phyloP scores from a whole-genome alignment of 2,329 filamentous ascomycete genomes.

The Magnaporthiopsis incrustans region DNA sequence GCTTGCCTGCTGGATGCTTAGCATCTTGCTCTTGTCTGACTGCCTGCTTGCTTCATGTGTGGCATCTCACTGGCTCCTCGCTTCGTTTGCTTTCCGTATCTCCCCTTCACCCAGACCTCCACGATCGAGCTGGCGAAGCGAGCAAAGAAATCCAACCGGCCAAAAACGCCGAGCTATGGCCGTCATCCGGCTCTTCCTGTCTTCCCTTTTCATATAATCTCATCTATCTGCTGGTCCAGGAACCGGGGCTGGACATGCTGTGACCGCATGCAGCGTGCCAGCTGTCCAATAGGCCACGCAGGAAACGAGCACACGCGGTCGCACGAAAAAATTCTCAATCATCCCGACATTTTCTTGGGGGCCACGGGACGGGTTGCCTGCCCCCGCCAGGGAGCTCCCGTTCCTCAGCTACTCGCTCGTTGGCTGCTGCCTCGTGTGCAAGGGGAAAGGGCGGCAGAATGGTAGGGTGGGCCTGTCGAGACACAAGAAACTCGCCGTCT shows the following conservation, averaged over 20 bases:
- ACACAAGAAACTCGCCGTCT: not conserved
- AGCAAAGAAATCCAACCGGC: not conserved
- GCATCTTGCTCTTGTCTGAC: not conserved
- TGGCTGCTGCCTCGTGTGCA: not conserved
- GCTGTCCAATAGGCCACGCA: not conserved
- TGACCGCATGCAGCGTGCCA: conserved; percentile 2
- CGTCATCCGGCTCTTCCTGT: not conserved
- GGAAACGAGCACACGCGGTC: conserved; percentile 1
- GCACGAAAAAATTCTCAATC: conserved; percentile 2
- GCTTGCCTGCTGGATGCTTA: not conserved
- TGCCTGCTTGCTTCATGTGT: not conserved
- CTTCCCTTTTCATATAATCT: not conserved
- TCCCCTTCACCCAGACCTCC: not conserved
- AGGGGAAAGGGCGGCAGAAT: not conserved
- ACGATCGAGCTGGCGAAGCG: not conserved
- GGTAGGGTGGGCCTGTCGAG: not conserved
- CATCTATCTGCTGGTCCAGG: conserved; percentile 3
- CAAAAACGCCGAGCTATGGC: not conserved
- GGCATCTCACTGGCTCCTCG: not conserved
- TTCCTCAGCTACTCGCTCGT: not conserved
- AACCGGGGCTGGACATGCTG: conserved; percentile 3
- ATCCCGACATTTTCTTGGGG: conserved; percentile 1
- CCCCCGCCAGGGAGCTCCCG: not conserved
- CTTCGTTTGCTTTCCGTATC: not conserved
- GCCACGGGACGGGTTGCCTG: not conserved